Base-by-base conservation (phyloP, 176 grass and related monocot genomes). In the Triticum urartu region DNA sequence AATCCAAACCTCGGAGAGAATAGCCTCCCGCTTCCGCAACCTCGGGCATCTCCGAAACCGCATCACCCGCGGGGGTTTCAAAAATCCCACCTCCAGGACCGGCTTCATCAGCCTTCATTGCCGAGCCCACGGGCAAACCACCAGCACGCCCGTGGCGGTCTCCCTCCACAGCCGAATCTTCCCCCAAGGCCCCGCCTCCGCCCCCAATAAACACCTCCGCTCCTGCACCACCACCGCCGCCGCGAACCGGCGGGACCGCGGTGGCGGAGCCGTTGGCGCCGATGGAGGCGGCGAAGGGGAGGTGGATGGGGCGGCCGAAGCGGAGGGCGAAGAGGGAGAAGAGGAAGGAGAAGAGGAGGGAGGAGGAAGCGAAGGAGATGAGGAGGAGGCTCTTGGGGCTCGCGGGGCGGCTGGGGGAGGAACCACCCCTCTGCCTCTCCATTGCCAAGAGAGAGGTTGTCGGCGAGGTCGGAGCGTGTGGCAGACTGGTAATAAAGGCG, bases 281-380 rank as follows among this genome's bases (percentile, higher is more conserved):
- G 34, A 67, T 4, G 58, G 81, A 35, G 42, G 18, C 64, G 25
- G 64, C 60, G 78, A 92, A 85, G 33, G 80, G 79, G 45, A 87
- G 68, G 75, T 68, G 78, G 38, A 86, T 63, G 4, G 93, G 82
- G 74, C 81, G 79, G 68, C 81, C 83, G 59, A 86, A 83, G 75
- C 79, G 87, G 86, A 95, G 76, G 64, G 80, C 68, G 77, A 92
- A 95, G 68, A 91, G 67, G 54, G 87, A 89, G 67, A 92, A 92
- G 35, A 95, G 81, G 76, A 92, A 82, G 64, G 86, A 91, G 77
- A 94, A 82, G 74, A 98, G 88, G 75, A 98, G 83, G 75, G 91
- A 95, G 38, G 86, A 91, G 73, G 93, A 90, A 43, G 86, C 88
- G 30, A 94, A 80, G 79, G 83, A 90, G 78, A 91, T 68, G 38